Evolutionary conservation across 176 grass and related monocot genomes (phyloP).

Genomic region (Carex littledalei): DNA sequence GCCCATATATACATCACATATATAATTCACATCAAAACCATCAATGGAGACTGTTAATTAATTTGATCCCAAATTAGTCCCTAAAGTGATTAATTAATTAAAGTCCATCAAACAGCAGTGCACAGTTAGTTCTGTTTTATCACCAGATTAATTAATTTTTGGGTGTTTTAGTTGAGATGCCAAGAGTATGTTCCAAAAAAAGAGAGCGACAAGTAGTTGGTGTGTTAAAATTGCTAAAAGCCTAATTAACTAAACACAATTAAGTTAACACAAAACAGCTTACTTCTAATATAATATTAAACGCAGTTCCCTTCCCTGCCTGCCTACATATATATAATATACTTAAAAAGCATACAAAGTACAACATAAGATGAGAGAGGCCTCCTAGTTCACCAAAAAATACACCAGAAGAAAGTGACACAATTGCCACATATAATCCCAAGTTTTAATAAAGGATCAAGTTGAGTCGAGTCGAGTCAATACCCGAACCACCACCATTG

Average conservation of each 20-base stretch:
- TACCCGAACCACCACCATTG: slow-evolving; percentile 99
- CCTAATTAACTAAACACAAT: neutral
- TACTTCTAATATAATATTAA: neutral
- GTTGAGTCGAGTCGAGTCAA: slow-evolving; percentile 50
- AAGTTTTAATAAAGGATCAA: neutral
- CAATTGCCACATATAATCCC: neutral
- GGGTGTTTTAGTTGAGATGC: too few species aligned
- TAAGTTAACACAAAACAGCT: neutral
- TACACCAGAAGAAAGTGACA: neutral
- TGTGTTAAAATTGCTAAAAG: neutral
- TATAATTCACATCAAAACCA: too few species aligned
- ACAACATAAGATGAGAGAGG: neutral
- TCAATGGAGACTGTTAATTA: too few species aligned
- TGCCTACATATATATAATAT: slow-evolving; percentile 12
- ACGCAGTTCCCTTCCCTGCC: neutral
- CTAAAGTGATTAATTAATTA: too few species aligned
- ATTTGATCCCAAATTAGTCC: too few species aligned
- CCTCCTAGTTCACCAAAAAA: slow-evolving; percentile 29
- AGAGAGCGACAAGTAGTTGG: neutral
- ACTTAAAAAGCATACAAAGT: neutral
- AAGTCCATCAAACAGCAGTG: too few species aligned
- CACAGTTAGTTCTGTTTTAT: too few species aligned
- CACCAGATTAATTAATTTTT: too few species aligned
- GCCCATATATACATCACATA: too few species aligned
- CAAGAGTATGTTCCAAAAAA: too few species aligned